phyloP scores from a whole-genome alignment of 202 grass and related monocot species.

The Schoenoplectus tabernaemontani region DNA sequence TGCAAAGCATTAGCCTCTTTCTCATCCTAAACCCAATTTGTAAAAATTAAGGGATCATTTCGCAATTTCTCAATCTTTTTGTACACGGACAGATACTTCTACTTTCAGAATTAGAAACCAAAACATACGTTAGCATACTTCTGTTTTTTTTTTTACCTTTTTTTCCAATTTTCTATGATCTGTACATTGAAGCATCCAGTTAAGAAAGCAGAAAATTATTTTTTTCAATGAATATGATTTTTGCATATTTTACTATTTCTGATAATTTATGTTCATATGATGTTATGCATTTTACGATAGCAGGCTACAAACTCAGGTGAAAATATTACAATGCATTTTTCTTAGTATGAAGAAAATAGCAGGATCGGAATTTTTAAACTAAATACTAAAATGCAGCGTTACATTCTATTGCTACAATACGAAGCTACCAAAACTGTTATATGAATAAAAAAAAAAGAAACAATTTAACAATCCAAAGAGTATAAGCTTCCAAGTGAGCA shows the following conservation, averaged over 20 bases:
- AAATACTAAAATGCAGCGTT: neutral
- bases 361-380: neutral
- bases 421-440: conserved; percentile 1
- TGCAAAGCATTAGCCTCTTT: conserved; percentile 56
- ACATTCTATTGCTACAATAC: neutral
- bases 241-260: neutral
- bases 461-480: neutral
- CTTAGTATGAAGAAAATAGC: too few species aligned
- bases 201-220: neutral
- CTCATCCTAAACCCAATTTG: conserved; percentile 25
- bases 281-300: neutral
- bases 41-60: conserved; percentile 5
- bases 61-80: conserved; percentile 2
- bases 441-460: neutral
- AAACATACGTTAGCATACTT: conserved; percentile 13
- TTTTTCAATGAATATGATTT: neutral
- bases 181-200: conserved; percentile 20
- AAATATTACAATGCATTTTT: neutral
- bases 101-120: conserved; percentile 8
- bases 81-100: neutral
- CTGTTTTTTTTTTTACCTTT: neutral
- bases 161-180: neutral
- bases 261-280: neutral
- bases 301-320: neutral
- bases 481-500: neutral